Evolutionary conservation across 2,329 filamentous ascomycete species (phyloP), one percentile per base, ranked within the genome.

Genomic region (Elsinoe batatas): DNA sequence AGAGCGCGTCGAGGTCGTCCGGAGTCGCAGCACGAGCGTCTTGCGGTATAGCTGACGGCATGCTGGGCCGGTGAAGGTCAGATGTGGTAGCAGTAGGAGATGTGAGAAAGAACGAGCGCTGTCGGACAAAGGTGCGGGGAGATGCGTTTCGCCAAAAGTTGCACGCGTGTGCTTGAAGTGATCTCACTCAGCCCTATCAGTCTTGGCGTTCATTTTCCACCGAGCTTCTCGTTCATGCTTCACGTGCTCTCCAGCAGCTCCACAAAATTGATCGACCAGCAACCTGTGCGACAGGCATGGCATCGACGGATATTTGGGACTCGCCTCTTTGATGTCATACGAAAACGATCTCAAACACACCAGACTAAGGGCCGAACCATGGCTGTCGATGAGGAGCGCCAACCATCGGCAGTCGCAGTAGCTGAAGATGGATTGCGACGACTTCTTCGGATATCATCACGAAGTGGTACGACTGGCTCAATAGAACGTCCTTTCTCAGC

Each of bases 1-100:
- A 85, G 8, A 95, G 75, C 51, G 84, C 83, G 59, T 87, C 81
- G 26, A 83, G 71, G 20, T 79, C 76, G 54, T 79, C 74, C 3
- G 71, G 57, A 17, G 53, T 59, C 4, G 33, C 44, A n/a, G 60
- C 59, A 22, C 54, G 54, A 3, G 53, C 57, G 44, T 60, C 58
- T 33, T 61, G 58, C n/a, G 61, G 56, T 50, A 62, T 58, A 51
- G 65, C 64, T 33, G 64, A 62, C 42, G 65, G 60, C 67, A 69
- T 69, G 17, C 22, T 57, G 20, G 1, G 32, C 26, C 8, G 38
- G 3, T 15, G 3, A 3, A 20, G 46, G 15, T 44, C 40, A 44
- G 36, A 18, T n/a, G 5, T 38, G 13, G 10, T 38, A 38, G 13
- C 13, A 38, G 36, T 38, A 38, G 36, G 2, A 18, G 17, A 18